A percentile compares a stretch with the other conserved stretches of the same genome.
phyloP scores from a whole-genome alignment of 495 filamentous ascomycete species.

The Delitschia confertaspora region DNA sequence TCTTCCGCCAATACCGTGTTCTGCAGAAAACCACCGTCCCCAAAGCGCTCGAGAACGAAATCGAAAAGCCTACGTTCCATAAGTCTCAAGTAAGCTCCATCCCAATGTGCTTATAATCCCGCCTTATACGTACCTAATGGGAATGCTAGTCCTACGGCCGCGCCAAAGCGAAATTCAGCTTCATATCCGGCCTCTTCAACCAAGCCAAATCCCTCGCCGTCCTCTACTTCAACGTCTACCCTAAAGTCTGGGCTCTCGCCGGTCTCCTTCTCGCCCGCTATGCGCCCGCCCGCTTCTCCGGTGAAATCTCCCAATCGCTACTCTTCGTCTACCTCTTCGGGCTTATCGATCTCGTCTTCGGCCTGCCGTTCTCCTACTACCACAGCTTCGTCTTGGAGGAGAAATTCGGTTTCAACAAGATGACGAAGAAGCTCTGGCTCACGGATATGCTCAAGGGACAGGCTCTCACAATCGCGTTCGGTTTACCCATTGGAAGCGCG shows the following conservation, averaged over 20 bases:
- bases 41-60: slow-evolving; percentile 73
- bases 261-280: slow-evolving; percentile 64
- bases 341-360: slow-evolving; percentile 64
- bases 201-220: slow-evolving; percentile 79
- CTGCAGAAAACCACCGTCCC: slow-evolving; percentile 70
- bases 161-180: slow-evolving; percentile 82
- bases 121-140: slow-evolving; percentile 12
- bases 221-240: slow-evolving; percentile 83
- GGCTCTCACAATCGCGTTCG: slow-evolving; percentile 65
- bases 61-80: slow-evolving; percentile 83
- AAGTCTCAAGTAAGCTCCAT: slow-evolving; percentile 65
- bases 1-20: slow-evolving; percentile 76
- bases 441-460: slow-evolving; percentile 90
- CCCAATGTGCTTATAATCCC: neutral
- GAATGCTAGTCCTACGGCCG: slow-evolving; percentile 86
- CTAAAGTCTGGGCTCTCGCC: slow-evolving; percentile 77
- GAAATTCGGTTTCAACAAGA: slow-evolving; percentile 98
- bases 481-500: slow-evolving; percentile 76
- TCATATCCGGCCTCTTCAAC: slow-evolving; percentile 69
- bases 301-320: slow-evolving; percentile 88
- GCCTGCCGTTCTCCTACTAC: slow-evolving; percentile 78
- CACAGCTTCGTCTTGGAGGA: slow-evolving; percentile 92
- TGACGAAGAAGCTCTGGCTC: slow-evolving; percentile 79
- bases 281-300: slow-evolving; percentile 67
- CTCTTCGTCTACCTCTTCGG: slow-evolving; percentile 86